Percentiles rank a stretch among this genome's conserved stretches.
Conservation (phyloP, 441 rosid genomes). For the Populus hybrid region DNA sequence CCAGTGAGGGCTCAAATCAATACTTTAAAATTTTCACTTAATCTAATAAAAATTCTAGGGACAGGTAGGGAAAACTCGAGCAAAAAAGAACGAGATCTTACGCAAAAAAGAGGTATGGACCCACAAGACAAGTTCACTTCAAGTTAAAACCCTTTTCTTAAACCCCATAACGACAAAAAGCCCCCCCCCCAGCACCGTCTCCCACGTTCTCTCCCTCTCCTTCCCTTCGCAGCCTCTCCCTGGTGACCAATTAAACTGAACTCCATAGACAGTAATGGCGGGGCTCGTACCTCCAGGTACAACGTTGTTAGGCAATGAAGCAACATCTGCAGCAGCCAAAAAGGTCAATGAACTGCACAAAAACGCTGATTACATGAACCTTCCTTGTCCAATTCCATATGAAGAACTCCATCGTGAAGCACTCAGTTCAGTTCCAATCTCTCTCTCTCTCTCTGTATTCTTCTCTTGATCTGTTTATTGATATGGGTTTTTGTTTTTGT, state of each 20-base stretch:
- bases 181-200: not conserved
- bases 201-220: not conserved
- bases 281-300: slow-evolving; percentile 40
- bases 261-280: slow-evolving; percentile 40
- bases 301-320: slow-evolving; percentile 19
- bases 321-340: slow-evolving; percentile 25
- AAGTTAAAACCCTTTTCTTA: slow-evolving; percentile 18
- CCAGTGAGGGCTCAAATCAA: too few species aligned
- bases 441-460: not conserved
- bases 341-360: slow-evolving; percentile 36
- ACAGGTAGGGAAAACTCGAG: not conserved
- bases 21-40: too few species aligned
- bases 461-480: slow-evolving; percentile 7
- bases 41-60: too few species aligned
- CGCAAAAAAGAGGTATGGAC: not conserved
- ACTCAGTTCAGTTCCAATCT: slow-evolving; percentile 44
- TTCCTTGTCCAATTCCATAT: slow-evolving; percentile 88
- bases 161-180: slow-evolving; percentile 2
- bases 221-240: not conserved
- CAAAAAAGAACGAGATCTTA: not conserved
- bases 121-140: slow-evolving; percentile 3
- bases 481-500: not conserved
- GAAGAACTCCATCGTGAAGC: slow-evolving; percentile 97
- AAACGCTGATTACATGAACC: slow-evolving; percentile 69
- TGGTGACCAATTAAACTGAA: not conserved